Evolutionary conservation across 148 eudicot genomes (phyloP).

Genomic region (Cornus controversa): DNA sequence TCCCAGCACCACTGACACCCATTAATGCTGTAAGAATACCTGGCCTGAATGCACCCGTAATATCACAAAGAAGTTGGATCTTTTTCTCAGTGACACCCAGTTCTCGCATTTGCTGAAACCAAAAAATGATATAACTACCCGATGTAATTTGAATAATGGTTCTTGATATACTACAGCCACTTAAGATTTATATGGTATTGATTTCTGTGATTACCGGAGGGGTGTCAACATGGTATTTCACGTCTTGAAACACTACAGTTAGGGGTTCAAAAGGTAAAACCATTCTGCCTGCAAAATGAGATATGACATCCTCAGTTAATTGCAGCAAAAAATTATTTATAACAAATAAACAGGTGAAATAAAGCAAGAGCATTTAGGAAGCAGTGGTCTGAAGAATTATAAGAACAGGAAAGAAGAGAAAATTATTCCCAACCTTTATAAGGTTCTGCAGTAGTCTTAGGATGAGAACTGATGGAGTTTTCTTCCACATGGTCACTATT

Average conservation of each 20-base stretch:
- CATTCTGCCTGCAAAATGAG: conserved; percentile 54
- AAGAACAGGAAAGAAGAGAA: background rate
- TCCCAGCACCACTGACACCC: conserved; percentile 97
- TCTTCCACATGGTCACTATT: conserved; percentile 1
- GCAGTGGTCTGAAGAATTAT: background rate
- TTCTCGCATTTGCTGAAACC: conserved; percentile 65
- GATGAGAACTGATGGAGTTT: background rate
- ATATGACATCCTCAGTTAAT: background rate
- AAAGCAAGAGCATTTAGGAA: background rate
- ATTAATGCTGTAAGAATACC: conserved; percentile 87
- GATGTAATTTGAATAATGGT: background rate
- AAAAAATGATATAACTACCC: background rate
- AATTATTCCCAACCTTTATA: conserved; percentile 36
- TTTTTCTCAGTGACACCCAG: conserved; percentile 56
- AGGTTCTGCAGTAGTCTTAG: conserved; percentile 13
- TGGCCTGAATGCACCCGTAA: conserved; percentile 76
- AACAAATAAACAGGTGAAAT: background rate
- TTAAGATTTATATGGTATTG: background rate
- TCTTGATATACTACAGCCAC: background rate
- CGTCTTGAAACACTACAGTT: conserved; percentile 54
- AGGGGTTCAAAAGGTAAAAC: conserved; percentile 76
- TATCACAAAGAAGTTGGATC: conserved; percentile 60
- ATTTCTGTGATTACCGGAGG: conserved; percentile 45
- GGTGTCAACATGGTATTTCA: conserved; percentile 74
- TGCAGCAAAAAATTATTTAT: background rate